A percentile compares a stretch with the other conserved stretches of the same genome.
Conservation (phyloP, 352 stramenopile species). For the Globisporangium middletonii region DNA sequence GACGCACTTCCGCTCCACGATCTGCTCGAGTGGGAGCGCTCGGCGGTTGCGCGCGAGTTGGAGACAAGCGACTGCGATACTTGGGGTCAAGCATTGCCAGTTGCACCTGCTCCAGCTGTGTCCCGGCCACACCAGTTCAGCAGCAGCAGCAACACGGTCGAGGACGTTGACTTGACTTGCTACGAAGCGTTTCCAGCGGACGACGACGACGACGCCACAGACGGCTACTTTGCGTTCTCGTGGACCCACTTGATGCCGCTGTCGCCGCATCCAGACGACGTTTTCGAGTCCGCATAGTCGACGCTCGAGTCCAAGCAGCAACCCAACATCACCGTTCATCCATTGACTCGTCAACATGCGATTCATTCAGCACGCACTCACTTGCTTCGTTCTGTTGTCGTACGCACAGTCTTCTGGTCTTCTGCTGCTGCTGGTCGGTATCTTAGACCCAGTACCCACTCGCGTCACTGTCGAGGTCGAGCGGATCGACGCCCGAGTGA, state of each 20-base stretch:
- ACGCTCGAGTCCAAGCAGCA: too few relatives aligned
- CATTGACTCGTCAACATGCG: too few relatives aligned
- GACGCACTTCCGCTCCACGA: conserved; percentile 30
- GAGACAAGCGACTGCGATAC: not conserved
- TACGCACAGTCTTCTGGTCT: not conserved
- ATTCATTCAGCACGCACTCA: too few relatives aligned
- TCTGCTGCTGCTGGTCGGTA: not conserved
- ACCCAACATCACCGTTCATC: too few relatives aligned
- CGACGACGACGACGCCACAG: conserved; percentile 3
- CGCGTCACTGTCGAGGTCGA: conserved; percentile 23
- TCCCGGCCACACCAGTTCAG: not conserved
- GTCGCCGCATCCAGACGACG: not conserved
- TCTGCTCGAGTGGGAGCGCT: conserved; percentile 44
- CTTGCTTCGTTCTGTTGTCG: not conserved
- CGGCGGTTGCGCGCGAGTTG: conserved; percentile 3
- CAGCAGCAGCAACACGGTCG: not conserved
- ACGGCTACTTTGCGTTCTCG: conserved; percentile 9
- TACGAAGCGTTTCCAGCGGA: conserved; percentile 20
- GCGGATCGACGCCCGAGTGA: conserved; percentile 29
- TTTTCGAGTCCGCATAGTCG: not conserved
- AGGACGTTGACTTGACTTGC: conserved; percentile 22
- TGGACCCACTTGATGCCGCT: conserved; percentile 1
- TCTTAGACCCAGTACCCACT: conserved; percentile 17
- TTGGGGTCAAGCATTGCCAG: conserved; percentile 4
- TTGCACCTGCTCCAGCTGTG: too few relatives aligned